These are phyloP conservation scores for Boletus insuetus DNA, from an alignment of 768 basidiomycete genomes.

Conservation along the genomic window DNA sequence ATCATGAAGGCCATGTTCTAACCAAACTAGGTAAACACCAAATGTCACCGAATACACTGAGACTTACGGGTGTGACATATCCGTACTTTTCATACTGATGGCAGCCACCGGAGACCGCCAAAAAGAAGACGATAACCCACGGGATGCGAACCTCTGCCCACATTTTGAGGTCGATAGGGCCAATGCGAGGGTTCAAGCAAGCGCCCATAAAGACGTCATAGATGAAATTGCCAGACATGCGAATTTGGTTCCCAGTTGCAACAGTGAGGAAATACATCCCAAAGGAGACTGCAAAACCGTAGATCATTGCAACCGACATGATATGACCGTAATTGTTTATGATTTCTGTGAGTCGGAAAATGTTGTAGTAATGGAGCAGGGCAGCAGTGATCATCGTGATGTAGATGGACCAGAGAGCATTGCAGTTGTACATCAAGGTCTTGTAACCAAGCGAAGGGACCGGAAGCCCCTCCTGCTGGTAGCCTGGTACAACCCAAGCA, in stretches of 20 bases:
- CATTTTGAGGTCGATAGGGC: conserved; percentile 94
- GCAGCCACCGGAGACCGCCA: conserved; percentile 87
- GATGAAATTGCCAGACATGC: conserved; percentile 93
- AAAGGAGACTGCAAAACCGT: conserved; percentile 78
- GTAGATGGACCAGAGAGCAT: conserved; percentile 84
- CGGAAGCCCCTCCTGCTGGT: conserved; percentile 91
- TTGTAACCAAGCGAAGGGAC: conserved; percentile 93
- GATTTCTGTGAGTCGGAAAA: conserved; percentile 91
- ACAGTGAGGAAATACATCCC: conserved; percentile 80
- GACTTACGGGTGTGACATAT: conserved; percentile 82
- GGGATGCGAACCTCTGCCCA: conserved; percentile 97
- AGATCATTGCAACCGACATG: conserved; percentile 94
- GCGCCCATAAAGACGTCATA: conserved; percentile 99
- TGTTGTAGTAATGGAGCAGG: conserved; percentile 69
- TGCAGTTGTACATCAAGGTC: conserved; percentile 95
- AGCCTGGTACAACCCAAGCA: conserved; percentile 89
- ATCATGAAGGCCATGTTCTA: conserved; percentile 98
- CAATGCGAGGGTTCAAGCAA: conserved; percentile 88
- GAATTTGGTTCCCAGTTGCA: conserved; percentile 72
- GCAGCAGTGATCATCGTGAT: conserved; percentile 74
- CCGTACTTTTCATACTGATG: conserved; percentile 95
- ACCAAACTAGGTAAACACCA: neutral
- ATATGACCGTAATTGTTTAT: conserved; percentile 95
- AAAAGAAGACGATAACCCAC: conserved; percentile 94
- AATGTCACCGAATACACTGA: neutral